Evolutionary conservation across 2,329 filamentous ascomycete species (phyloP), one percentile per base, ranked within the genome.

Genomic region (Teratosphaeria viscida): DNA sequence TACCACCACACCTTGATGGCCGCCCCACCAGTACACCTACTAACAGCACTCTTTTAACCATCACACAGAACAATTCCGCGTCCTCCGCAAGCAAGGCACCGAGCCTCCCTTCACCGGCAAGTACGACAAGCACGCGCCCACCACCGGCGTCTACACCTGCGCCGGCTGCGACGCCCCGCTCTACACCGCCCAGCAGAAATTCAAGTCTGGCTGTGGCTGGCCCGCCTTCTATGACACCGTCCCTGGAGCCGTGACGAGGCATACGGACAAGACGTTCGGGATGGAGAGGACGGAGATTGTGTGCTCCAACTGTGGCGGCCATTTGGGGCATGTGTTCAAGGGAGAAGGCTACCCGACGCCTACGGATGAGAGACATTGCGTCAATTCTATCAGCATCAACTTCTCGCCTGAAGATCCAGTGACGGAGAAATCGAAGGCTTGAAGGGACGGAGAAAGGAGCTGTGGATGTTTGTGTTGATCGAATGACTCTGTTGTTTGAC

Each of bases 151-250:
- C 58, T 99, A 97, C 78, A 85, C 81, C 54, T 99, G 94, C 76
- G 89, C 89, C 19, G 94, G 84, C 57, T 99, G 94, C 80, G 75
- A 86, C 32, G 83, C 91, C 7, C 92, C 94, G 5, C 84, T 99
- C 19, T 99, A 99, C 83, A 92, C 86, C 74, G 92, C 94, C 32
- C 82, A 82, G 63, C 92, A 96, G 77, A 99, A 99, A 75, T 99
- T 99, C 82, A 89, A 89, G 75, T 95, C 89, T 19, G 90, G 91
- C 52, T 99, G 94, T 75, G 94, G 94, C 62, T 99, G 94, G 94
- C 94, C 94, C 0, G 94, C 94, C 12, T 99, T 97, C 77, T 99
- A 92, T 73, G 94, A 99, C 75, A 92, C 88, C 65, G 84, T 99
- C 57, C 92, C 94, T 0, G 92, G 91, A 2, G 92, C 92, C 0